Base-by-base conservation (phyloP, 2,329 filamentous ascomycete genomes). In the Lachnellula occidentalis region DNA sequence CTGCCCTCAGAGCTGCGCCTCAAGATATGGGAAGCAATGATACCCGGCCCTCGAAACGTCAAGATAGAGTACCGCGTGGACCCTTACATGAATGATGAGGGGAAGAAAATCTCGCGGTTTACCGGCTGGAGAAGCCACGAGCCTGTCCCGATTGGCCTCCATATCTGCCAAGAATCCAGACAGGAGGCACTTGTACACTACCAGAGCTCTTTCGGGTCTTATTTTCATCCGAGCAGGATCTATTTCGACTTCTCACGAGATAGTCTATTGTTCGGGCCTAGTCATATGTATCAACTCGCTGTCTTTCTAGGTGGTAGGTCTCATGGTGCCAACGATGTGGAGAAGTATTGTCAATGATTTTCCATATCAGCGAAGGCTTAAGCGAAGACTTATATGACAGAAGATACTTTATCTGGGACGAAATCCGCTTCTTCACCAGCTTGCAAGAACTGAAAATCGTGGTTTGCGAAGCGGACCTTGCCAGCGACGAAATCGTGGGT, bases 1-100 rank as follows among this genome's bases (percentile, higher is more conserved):
- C 55, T 65, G 19, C 62, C 62, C 21, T 55, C 48, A 6, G 64
- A 66, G 48, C 46, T 65, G 3, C 64, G 62, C 34, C 57, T 66
- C 48, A 61, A 64, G 36, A 63, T 61, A 22, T 65, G 61, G 61
- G 22, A 48, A n/a, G 51, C 39, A 9, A 46, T 57, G 14, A 31
- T 56, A 4, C 52, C 50, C 34, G 52, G 48, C 12, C 54, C 58
- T 43, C 57, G 61, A 24, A 53, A 47, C 11, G 49, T 64, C 4
- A 51, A 37, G 31, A 56, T 58, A 22, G 36, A 39, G 4, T 51
- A 46, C 36, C n/a, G 21, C 14, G 15, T 41, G 21, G 14, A 57
- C n/a, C n/a, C n/a, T n/a, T n/a, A n/a, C n/a, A 50, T 45, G 14
- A 9, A 21, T 9, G 9, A 45, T n/a, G 7, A 19, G 6, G 17